phyloP scores from a whole-genome alignment of 495 filamentous ascomycete genomes.

The Sporormia fimetaria region DNA sequence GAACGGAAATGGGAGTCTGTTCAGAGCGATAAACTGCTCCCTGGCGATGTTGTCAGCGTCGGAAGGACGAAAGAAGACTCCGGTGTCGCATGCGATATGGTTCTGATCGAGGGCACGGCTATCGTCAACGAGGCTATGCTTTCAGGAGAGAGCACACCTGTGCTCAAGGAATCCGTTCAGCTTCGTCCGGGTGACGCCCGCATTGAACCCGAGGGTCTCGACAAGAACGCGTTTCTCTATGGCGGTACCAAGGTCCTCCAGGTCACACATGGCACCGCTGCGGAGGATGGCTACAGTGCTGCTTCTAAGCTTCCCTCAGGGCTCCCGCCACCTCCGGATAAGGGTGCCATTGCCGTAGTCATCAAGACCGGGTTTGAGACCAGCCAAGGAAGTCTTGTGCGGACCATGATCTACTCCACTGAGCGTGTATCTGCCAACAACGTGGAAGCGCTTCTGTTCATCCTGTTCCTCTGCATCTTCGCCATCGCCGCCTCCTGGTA shows the following conservation, averaged over 20 bases:
- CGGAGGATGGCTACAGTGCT: conserved; percentile 55
- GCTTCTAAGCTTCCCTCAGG: conserved; percentile 53
- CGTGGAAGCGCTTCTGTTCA: conserved; percentile 85
- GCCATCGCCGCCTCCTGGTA: conserved; percentile 99
- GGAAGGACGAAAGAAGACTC: conserved; percentile 93
- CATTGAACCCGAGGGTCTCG: conserved; percentile 80
- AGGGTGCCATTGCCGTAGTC: conserved; percentile 85
- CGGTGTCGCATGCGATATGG: conserved; percentile 93
- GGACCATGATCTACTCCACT: conserved; percentile 99
- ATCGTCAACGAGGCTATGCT: conserved; percentile 99
- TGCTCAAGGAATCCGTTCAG: conserved; percentile 93
- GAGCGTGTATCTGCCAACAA: conserved; percentile 98
- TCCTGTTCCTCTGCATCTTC: conserved; percentile 91
- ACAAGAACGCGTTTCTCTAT: conserved; percentile 93
- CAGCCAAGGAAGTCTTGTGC: conserved; percentile 90
- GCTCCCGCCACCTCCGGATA: conserved; percentile 69
- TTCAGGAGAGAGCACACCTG: conserved; percentile 91
- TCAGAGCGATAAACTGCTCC: conserved; percentile 85
- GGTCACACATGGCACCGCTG: conserved; percentile 67
- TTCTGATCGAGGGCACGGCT: conserved; percentile 83
- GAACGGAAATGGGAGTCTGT: conserved; percentile 78
- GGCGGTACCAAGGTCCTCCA: conserved; percentile 97
- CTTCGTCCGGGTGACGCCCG: conserved; percentile 73
- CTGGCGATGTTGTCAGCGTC: conserved; percentile 92
- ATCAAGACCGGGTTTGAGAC: conserved; percentile 98